A percentile compares a stretch with the other conserved stretches of the same genome.
phyloP scores from a whole-genome alignment of 768 basidiomycete species.

The Scleroderma citrinum region DNA sequence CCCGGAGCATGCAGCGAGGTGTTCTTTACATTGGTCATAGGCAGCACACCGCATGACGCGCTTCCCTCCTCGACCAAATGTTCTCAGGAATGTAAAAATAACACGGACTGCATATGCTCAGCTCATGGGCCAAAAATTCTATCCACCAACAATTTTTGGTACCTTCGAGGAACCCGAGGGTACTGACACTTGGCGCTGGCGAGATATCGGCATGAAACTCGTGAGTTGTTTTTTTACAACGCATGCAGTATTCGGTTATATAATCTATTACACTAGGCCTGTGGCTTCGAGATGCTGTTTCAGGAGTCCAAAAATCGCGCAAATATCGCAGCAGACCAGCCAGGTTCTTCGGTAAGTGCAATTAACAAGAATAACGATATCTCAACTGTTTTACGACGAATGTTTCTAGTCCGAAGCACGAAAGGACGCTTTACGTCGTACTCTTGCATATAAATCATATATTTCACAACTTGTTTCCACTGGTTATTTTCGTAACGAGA shows the following conservation, averaged over 20 bases:
- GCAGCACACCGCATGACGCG: slow-evolving; percentile 84
- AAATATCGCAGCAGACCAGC: slow-evolving; percentile 33
- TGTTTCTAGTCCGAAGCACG: slow-evolving; percentile 49
- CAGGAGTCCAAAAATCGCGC: slow-evolving; percentile 69
- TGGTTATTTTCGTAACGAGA: slow-evolving; percentile 75
- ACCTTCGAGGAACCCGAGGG: slow-evolving; percentile 60
- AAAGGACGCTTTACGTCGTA: slow-evolving; percentile 62
- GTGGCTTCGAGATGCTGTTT: slow-evolving; percentile 96
- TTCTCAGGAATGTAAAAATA: slow-evolving; percentile 62
- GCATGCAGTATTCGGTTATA: background rate
- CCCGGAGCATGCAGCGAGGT: background rate
- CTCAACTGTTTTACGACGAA: background rate
- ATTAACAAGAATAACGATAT: background rate
- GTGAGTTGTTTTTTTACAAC: slow-evolving; percentile 37
- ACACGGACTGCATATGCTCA: slow-evolving; percentile 95
- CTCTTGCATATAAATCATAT: slow-evolving; percentile 66
- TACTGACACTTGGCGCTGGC: slow-evolving; percentile 67
- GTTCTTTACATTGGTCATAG: slow-evolving; percentile 33
- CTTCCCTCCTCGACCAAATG: slow-evolving; percentile 69
- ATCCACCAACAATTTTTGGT: slow-evolving; percentile 86
- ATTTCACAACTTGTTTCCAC: slow-evolving; percentile 55
- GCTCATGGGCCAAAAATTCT: slow-evolving; percentile 84
- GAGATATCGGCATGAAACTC: slow-evolving; percentile 90
- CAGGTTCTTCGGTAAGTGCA: slow-evolving; percentile 43
- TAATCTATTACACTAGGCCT: slow-evolving; percentile 46